Conservation (phyloP, 2,329 filamentous ascomycete genomes). For the Lecanicillium sp. region DNA sequence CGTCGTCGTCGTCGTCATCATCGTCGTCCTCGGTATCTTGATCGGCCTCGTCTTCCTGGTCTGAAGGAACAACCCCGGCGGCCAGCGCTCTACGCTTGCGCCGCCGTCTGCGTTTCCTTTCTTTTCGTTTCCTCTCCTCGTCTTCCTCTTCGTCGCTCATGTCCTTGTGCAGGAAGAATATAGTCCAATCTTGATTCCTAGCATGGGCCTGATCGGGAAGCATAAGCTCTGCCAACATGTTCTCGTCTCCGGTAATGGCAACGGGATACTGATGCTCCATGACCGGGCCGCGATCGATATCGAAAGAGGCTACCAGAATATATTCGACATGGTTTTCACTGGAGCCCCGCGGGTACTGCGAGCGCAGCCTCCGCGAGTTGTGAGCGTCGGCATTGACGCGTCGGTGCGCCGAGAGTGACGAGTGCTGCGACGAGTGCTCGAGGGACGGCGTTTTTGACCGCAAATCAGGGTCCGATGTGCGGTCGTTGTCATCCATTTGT, state of each 20-base stretch:
- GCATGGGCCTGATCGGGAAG: slow-evolving; percentile 94
- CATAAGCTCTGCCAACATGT: slow-evolving; percentile 98
- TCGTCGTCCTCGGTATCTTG: slow-evolving; percentile 41
- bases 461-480: slow-evolving; percentile 52
- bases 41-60: slow-evolving; percentile 35
- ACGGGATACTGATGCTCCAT: slow-evolving; percentile 99
- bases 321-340: slow-evolving; percentile 96
- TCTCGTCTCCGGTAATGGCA: slow-evolving; percentile 92
- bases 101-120: slow-evolving; percentile 45
- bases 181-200: slow-evolving; percentile 95
- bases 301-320: slow-evolving; percentile 93
- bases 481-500: slow-evolving; percentile 45
- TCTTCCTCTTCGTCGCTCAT: slow-evolving; percentile 78
- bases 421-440: slow-evolving; percentile 55
- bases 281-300: slow-evolving; percentile 89
- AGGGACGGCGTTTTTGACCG: slow-evolving; percentile 56
- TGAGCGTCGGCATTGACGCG: slow-evolving; percentile 45
- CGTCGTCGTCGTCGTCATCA: slow-evolving; percentile 45
- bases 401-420: slow-evolving; percentile 49
- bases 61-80: slow-evolving; percentile 42
- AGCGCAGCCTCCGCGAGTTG: slow-evolving; percentile 54
- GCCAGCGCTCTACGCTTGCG: slow-evolving; percentile 46
- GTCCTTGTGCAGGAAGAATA: slow-evolving; percentile 98
- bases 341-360: slow-evolving; percentile 69
- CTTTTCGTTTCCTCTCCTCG: slow-evolving; percentile 55